Evolutionary conservation across 2,329 filamentous ascomycete genomes (phyloP).

Genomic region (Triangularia verruculosa): DNA sequence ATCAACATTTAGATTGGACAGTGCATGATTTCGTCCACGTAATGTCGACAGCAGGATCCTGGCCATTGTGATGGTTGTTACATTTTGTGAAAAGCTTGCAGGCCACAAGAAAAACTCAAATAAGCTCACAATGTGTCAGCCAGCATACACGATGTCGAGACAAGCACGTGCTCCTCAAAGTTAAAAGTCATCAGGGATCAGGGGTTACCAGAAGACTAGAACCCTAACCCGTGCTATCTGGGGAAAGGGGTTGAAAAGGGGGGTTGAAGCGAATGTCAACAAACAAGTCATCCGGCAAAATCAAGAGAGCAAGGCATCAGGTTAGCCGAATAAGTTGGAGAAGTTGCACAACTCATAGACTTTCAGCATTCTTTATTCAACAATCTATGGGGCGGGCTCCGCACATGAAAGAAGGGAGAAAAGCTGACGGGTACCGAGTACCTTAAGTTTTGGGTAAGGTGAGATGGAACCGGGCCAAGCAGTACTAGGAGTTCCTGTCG

Average conservation of each 20-base stretch:
- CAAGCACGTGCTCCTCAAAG: background rate
- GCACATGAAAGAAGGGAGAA: background rate
- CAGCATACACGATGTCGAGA: background rate
- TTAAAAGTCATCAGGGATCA: background rate
- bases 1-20: background rate
- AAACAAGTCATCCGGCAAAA: background rate
- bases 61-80: background rate
- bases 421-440: too few species aligned
- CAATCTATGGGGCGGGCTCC: too few species aligned
- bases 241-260: background rate
- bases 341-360: background rate
- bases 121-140: background rate
- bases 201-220: background rate
- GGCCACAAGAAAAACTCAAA: background rate
- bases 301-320: background rate
- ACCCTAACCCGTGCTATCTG: background rate
- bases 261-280: background rate
- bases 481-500: too few species aligned
- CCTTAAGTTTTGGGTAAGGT: too few species aligned
- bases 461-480: too few species aligned
- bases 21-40: background rate
- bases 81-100: background rate
- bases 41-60: constrained; percentile 1
- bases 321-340: background rate
- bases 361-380: too few species aligned